Evolutionary conservation across 768 basidiomycete genomes (phyloP).

Genomic region (Auricularia sp.): DNA sequence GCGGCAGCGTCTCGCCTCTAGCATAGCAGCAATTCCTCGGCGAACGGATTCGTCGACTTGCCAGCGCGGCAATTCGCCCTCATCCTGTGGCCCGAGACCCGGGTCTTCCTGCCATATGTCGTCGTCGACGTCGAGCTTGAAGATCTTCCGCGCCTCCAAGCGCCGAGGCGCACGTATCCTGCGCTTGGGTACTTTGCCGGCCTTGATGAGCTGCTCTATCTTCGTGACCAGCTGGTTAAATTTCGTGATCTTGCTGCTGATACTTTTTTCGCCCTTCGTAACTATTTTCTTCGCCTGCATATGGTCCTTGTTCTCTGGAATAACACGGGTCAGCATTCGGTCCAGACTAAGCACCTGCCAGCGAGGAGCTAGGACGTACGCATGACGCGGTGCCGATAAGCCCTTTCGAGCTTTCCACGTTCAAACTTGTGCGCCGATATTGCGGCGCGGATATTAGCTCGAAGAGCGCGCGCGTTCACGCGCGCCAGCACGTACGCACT

Average conservation of each 20-base stretch:
- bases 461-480: background rate
- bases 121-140: background rate
- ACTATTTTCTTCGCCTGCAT: background rate
- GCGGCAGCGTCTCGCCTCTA: background rate
- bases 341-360: too few relatives aligned
- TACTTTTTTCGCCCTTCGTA: too few relatives aligned
- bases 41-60: background rate
- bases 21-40: background rate
- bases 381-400: background rate
- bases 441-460: background rate
- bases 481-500: background rate
- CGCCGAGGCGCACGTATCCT: background rate
- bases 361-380: too few relatives aligned
- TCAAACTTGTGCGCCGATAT: background rate
- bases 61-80: background rate
- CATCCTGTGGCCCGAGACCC: background rate
- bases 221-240: background rate
- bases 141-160: background rate
- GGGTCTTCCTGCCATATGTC: background rate
- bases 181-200: background rate
- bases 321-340: too few relatives aligned
- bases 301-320: background rate
- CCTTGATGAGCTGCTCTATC: background rate
- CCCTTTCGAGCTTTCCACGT: background rate
- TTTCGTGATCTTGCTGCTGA: background rate